phyloP scores from a whole-genome alignment of 441 rosid species.

The Bocquillonia castaneifolia region DNA sequence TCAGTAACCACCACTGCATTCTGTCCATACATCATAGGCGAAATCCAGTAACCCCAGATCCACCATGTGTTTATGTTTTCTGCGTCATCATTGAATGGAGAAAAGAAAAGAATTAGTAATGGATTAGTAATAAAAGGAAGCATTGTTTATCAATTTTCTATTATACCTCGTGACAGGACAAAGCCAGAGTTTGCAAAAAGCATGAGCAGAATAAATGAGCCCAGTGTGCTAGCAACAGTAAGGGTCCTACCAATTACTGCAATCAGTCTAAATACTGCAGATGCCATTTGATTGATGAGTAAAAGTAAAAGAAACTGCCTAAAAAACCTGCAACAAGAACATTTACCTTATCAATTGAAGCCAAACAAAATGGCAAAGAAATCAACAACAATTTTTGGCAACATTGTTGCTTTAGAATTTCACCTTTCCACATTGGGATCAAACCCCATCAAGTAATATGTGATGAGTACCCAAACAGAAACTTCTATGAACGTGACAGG shows the following conservation, averaged over 20 bases:
- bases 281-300: constrained; percentile 58
- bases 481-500: constrained; percentile 59
- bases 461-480: constrained; percentile 54
- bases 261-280: constrained; percentile 54
- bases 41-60: constrained; percentile 77
- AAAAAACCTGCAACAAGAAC: constrained; percentile 50
- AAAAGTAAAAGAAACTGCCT: constrained; percentile 56
- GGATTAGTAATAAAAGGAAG: too few relatives aligned
- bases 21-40: constrained; percentile 74
- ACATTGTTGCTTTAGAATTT: not conserved
- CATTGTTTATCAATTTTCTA: too few relatives aligned
- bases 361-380: not conserved
- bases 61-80: constrained; percentile 65
- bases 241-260: constrained; percentile 62
- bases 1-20: constrained; percentile 64
- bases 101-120: not conserved
- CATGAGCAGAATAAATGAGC: constrained; percentile 47
- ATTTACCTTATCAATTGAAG: constrained; percentile 4
- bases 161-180: constrained; percentile 55
- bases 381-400: not conserved
- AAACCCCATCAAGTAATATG: constrained; percentile 73
- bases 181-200: constrained; percentile 62
- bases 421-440: constrained; percentile 68
- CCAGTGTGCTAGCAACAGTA: constrained; percentile 69
- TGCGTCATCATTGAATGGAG: constrained; percentile 20